Evolutionary conservation across 2,329 filamentous ascomycete genomes (phyloP).

Genomic region (Cladosporium sp.): DNA sequence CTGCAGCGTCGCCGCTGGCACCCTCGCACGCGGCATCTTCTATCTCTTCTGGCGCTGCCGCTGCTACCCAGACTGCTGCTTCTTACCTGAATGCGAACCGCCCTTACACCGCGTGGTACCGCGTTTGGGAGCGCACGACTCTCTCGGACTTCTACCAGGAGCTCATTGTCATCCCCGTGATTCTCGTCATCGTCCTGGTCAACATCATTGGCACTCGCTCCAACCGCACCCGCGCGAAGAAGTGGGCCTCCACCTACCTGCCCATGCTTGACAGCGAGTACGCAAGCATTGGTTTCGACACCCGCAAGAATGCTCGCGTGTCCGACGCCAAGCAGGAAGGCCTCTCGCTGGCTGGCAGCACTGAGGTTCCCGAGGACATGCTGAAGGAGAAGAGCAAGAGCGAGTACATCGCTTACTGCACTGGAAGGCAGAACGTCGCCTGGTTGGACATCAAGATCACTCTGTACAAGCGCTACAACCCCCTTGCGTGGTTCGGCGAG

Average conservation of each 20-base stretch:
- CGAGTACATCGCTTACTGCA: conserved; percentile 85
- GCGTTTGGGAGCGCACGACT: conserved; percentile 86
- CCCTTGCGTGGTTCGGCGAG: conserved; percentile 68
- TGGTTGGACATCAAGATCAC: conserved; percentile 85
- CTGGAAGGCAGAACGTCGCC: conserved; percentile 88
- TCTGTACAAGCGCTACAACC: conserved; percentile 86
- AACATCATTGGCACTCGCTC: conserved; percentile 78
- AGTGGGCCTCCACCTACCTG: conserved; percentile 77
- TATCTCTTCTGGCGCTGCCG: conserved; percentile 53
- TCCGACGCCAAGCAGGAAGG: conserved; percentile 40
- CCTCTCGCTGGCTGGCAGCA: conserved; percentile 40
- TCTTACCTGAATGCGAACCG: conserved; percentile 48
- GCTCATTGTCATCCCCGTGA: conserved; percentile 74
- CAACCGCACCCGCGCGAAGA: conserved; percentile 78
- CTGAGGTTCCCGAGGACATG: conserved; percentile 57
- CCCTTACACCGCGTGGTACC: conserved; percentile 95
- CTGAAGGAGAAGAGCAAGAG: conserved; percentile 85
- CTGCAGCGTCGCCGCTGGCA: conserved; percentile 67
- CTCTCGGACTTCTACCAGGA: conserved; percentile 85
- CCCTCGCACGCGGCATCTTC: conserved; percentile 56
- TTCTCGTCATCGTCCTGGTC: conserved; percentile 72
- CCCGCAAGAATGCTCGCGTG: conserved; percentile 45
- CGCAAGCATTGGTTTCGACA: conserved; percentile 78
- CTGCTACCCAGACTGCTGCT: conserved; percentile 39
- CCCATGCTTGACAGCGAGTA: conserved; percentile 78